Evolutionary conservation across 2,329 filamentous ascomycete species (phyloP).

Genomic region (Aspergillus flavus): DNA sequence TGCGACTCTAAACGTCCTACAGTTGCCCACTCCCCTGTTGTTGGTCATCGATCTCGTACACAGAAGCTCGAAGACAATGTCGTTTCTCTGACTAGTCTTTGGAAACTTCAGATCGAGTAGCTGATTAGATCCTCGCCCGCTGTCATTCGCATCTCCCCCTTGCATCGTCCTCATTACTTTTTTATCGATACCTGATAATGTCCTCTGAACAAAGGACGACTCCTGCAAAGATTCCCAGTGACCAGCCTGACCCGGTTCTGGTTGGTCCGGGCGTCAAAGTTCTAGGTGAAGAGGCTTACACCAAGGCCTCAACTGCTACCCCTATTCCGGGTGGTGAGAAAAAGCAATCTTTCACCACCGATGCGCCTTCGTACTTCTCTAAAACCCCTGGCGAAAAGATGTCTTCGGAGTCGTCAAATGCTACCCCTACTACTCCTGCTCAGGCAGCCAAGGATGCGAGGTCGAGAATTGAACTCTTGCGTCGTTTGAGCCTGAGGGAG

Average conservation of each 20-base stretch:
- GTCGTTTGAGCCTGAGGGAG: constrained; percentile 52
- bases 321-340: constrained; percentile 29
- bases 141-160: neutral
- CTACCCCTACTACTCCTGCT: constrained; percentile 36
- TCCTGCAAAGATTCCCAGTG: constrained; percentile 28
- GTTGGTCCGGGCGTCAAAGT: constrained; percentile 32
- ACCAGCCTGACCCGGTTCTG: constrained; percentile 33
- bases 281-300: constrained; percentile 31
- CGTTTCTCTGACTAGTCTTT: constrained; percentile 11
- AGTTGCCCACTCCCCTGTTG: neutral
- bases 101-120: constrained; percentile 9
- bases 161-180: constrained; percentile 6
- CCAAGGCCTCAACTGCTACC: constrained; percentile 31
- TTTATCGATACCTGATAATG: constrained; percentile 23
- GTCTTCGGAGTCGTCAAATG: constrained; percentile 20
- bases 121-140: neutral
- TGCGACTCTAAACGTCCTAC: neutral
- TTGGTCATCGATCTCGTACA: neutral
- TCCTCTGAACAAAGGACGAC: constrained; percentile 27
- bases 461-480: constrained; percentile 54
- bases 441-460: constrained; percentile 49
- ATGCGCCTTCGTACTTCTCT: constrained; percentile 35
- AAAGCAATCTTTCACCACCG: constrained; percentile 19
- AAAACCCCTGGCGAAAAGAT: constrained; percentile 25
- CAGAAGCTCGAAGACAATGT: constrained; percentile 1